Percentiles rank a stretch among this genome's conserved stretches.
phyloP scores from a whole-genome alignment of 2,329 filamentous ascomycete species.

The Ambrosiella cleistominuta region DNA sequence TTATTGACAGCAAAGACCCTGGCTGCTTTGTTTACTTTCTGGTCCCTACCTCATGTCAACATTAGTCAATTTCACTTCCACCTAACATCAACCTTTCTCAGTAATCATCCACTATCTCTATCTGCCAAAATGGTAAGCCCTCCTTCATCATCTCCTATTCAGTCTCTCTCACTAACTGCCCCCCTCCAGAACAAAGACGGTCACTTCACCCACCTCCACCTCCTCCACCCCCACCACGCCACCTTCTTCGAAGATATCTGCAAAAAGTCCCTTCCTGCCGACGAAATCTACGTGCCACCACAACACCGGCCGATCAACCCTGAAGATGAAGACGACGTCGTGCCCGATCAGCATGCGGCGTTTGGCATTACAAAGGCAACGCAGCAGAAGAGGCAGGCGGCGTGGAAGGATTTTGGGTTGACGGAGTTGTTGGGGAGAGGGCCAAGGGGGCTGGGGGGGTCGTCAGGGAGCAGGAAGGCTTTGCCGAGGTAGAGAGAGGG shows the following conservation, averaged over 20 bases:
- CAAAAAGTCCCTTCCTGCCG: slow-evolving; percentile 50
- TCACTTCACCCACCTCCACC: slow-evolving; percentile 57
- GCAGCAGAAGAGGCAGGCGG: slow-evolving; percentile 50
- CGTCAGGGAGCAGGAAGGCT: slow-evolving; percentile 12
- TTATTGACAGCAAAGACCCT: background rate
- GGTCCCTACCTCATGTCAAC: too few relatives aligned
- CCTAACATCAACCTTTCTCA: background rate
- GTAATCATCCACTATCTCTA: background rate
- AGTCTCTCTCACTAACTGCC: background rate
- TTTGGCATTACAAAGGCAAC: slow-evolving; percentile 74
- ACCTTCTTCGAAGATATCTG: slow-evolving; percentile 67
- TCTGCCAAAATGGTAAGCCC: background rate
- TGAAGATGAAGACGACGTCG: slow-evolving; percentile 76
- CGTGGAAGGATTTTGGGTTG: slow-evolving; percentile 67
- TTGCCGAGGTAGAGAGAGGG: slow-evolving; percentile 15
- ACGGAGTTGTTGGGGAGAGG: slow-evolving; percentile 50
- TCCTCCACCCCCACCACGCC: slow-evolving; percentile 52
- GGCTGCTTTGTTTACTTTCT: background rate
- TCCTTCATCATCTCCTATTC: background rate
- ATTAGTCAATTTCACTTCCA: too few relatives aligned
- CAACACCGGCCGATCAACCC: slow-evolving; percentile 70
- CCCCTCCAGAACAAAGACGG: slow-evolving; percentile 52
- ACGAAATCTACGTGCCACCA: slow-evolving; percentile 68
- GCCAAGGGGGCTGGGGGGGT: slow-evolving; percentile 21
- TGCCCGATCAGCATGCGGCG: slow-evolving; percentile 73